These are phyloP conservation scores for Capronia americana DNA, from an alignment of 2,329 filamentous ascomycete species.

Conservation along the genomic window DNA sequence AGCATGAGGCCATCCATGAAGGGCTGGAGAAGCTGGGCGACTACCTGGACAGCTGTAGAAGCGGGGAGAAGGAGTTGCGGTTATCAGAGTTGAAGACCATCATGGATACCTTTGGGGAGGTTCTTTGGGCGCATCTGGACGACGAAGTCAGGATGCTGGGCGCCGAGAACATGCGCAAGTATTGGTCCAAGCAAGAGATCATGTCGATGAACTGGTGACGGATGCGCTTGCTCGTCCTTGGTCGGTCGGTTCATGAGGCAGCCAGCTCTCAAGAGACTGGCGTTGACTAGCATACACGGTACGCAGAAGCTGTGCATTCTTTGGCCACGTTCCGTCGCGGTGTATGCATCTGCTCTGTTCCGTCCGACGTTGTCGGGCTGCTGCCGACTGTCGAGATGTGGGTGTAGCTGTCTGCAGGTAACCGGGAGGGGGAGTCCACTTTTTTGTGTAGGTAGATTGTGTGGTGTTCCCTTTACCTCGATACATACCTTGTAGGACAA, in stretches of 20 bases:
- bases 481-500: background rate
- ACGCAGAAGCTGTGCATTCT: background rate
- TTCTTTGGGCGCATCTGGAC: conserved; percentile 83
- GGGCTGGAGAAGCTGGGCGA: conserved; percentile 72
- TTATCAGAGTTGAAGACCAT: conserved; percentile 67
- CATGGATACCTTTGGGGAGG: conserved; percentile 78
- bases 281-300: background rate
- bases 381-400: background rate
- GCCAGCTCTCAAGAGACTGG: background rate
- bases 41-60: conserved; percentile 68
- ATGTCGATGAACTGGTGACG: conserved; percentile 62
- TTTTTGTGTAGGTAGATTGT: background rate
- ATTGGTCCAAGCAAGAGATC: conserved; percentile 81
- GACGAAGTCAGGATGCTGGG: conserved; percentile 79
- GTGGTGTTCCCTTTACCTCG: background rate
- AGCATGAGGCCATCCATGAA: conserved; percentile 79
- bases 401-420: background rate
- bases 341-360: background rate
- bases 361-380: background rate
- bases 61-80: conserved; percentile 66
- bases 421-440: background rate
- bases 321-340: background rate
- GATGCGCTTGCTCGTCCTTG: background rate
- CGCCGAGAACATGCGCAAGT: conserved; percentile 86
- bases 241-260: background rate